Evolutionary conservation across 2,329 filamentous ascomycete genomes (phyloP), one percentile per base, ranked within the genome.

Genomic region (Nectriaceae sp.): DNA sequence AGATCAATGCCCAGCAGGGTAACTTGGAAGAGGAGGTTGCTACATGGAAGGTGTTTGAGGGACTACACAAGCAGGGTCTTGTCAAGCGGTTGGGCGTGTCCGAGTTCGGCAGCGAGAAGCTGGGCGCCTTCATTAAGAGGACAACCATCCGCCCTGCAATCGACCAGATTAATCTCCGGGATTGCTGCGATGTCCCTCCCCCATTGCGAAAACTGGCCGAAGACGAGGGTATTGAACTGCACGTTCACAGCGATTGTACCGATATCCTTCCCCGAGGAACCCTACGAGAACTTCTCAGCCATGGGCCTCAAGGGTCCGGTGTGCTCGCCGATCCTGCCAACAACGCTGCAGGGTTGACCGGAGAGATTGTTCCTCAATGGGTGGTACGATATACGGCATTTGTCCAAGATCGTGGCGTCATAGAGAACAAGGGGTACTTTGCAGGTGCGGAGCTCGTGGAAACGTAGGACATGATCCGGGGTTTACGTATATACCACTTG

Each of bases 391-490:
- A 99, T 68, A 97, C 93, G 31, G 94, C 94, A 1, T 93, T 97
- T 49, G 90, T 97, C 35, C 88, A 89, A 68, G 88, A 97, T 67
- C 80, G 94, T 45, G 94, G 94, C 13, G 94, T 99, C 8, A 93
- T 99, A 56, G 94, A 99, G 76, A 96, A 94, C 67, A 99, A 97
- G 76, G 94, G 94, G 6, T 97, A 97, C 70, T 97, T 97, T 75
- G 93, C 93, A 2, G 84, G 85, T 18, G 93, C 92, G 3, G 86
- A 90, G 65, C 70, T 94, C 56, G 74, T 75, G 40, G 74, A 76
- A 46, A 49, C 52, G 40, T 70, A 62, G 45, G 36, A 29, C 38
- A 48, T 16, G 20, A 21, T 26, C 18, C 44, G 36, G 36, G 43
- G 36, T 53, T 42, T 47, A 22, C 40, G 41, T 43, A 54, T 53